Base-by-base conservation (phyloP, 2,329 filamentous ascomycete genomes). In the Aspergillus alliaceus region DNA sequence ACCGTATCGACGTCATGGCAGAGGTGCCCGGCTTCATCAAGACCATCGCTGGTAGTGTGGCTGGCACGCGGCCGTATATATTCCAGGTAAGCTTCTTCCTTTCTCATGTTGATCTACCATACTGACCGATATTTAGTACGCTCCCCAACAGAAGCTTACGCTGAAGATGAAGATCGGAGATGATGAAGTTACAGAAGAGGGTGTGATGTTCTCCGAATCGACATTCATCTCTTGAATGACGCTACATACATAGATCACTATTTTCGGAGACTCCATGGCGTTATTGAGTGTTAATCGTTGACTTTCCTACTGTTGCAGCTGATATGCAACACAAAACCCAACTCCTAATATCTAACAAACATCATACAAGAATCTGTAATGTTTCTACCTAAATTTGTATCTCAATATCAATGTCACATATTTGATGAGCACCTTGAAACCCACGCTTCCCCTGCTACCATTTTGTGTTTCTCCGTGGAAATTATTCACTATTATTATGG, bases 21-120 rank as follows among this genome's bases (percentile, higher is more conserved):
- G 93, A 99, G 76, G 90, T 99, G 34, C 95, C 95, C 3, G 91
- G 89, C 29, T 96, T 99, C 69, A 88, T 99, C 75, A 99, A 99
- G 85, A 87, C 87, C 66, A 91, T 99, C 71, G 92, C 96, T 25
- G 90, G 90, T 42, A 88, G 85, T 63, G 91, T 93, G 12, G 91
- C 89, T 3, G 95, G 95, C 61, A 96, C 95, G 27, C 95, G 92
- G 80, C 95, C 95, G 5, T 99, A 97, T 75, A 98, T 99, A 68
- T 99, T 97, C 78, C 95, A 96, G 83, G 91, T 93, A 75, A 64
- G 82, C 73, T 34, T 27, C 18, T 7, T 42, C n/a, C 27, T 31
- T 39, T 57, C 27, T 31, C 12, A 4, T 27, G 20, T 29, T n/a
- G 54, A 55, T 49, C 35, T 51, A 37, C 37, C 46, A 37, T 61